Base-by-base conservation (phyloP, 108 stramenopile species). In the Fistulifera solaris region DNA sequence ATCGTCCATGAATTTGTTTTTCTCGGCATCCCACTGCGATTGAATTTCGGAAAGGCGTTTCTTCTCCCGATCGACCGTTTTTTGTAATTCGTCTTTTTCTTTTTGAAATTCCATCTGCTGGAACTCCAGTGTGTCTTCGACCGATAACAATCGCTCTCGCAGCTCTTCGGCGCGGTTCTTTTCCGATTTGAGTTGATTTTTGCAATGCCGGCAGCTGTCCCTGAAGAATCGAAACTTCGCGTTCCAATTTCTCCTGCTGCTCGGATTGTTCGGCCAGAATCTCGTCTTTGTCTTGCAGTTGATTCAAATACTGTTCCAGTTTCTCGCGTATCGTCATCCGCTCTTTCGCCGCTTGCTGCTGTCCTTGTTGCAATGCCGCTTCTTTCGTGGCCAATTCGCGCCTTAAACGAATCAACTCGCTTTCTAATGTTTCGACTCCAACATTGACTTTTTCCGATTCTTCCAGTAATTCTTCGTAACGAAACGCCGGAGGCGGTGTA, bases 101-200 rank as follows among this genome's bases (percentile, higher is more conserved):
- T 70, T 66, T 42, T 73, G 48, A 53, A 80, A 75, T 21, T 61
- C 51, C 74, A 76, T 76, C 50, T 75, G 74, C 39, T 76, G 70
- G 49, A 66, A 76, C 42, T 80, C 78, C 65, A 80, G 52, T 0
- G 59, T 56, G 61, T 80, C 74, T 54, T 69, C 59, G 27, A 70
- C 58, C 12, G 72, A 59, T 13, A 52, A 40, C 22, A 71, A 59
- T 31, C 63, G 39, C 16, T 53, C 56, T 26, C 56, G 49, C 4
- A 78, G 26, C 55, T 69, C 72, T 21, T 67, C 50, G 0, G 58
- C 60, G 14, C 54, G 26, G 22, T 40, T 21, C 16, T 50, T 40
- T 41, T 68, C 67, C 7, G 24, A 40, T 54, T 66, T 31, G 24
- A 74, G 58, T 18, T 38, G 53, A 24, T 52, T 44, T 35, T 53